Base-by-base conservation (phyloP, 1,284 basidiomycete species). In the Rhodotorula sp. region DNA sequence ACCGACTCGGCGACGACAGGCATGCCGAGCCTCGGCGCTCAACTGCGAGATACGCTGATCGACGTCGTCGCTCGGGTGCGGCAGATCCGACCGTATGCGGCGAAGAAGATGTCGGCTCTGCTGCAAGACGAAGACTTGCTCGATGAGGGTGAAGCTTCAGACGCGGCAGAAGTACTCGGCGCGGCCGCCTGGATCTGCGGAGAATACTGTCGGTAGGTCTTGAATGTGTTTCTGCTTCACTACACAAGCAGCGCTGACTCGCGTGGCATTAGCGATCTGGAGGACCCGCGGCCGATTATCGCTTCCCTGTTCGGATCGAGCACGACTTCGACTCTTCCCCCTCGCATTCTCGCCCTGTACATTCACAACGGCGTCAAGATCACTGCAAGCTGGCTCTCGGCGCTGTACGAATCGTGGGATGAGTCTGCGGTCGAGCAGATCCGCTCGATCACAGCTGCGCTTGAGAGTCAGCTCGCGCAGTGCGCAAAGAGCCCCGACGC, bases 131-230 rank as follows among this genome's bases (percentile, higher is more conserved):
- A 91, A 62, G 84, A 85, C 0, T 86, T 94, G 75, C 76, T 91
- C 42, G 81, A 81, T 51, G 75, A 77, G 24, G 80, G 79, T 17
- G 71, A 73, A 14, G 82, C 83, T 33, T 87, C 87, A 8, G 85
- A 87, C 17, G 76, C 74, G 77, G 85, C 88, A 2, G 91, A 95
- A 74, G 86, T 95, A 14, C 82, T 97, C 2, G 91, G 90, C 84
- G 95, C 94, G 3, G 93, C 93, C 8, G 92, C 93, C 2, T 97
- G 91, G 90, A 91, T 97, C 73, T 93, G 91, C 75, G 95, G 95
- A 37, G 96, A 99, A 81, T 94, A 93, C 79, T 88, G 90, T 84
- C 84, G 87, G 88, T 88, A 69, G 75, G 89, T 60, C 10, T 3
- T 37, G 37, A 54, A 2, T 8, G 18, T n/a, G 3, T 37, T 14